Evolutionary conservation across 1,139 yeast genomes (phyloP).

Genomic region (Lodderomyces beijingensis): DNA sequence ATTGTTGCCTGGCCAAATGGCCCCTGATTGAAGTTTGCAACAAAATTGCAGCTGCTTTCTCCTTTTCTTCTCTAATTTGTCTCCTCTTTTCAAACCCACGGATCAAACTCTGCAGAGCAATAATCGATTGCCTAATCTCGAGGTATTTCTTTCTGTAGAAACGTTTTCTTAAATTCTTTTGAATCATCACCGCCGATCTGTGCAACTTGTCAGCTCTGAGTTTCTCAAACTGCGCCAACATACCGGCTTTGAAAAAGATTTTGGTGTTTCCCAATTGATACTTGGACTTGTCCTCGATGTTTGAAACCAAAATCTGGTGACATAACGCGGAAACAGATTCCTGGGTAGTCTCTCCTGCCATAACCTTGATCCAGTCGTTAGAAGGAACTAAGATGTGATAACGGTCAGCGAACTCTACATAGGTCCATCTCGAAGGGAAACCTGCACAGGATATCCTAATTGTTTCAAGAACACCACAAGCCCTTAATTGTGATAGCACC

Average conservation of each 20-base stretch:
- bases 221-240: constrained; percentile 88
- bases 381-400: constrained; percentile 81
- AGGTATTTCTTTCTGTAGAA: constrained; percentile 60
- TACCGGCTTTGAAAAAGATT: constrained; percentile 94
- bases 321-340: constrained; percentile 63
- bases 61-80: constrained; percentile 54
- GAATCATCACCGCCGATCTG: constrained; percentile 77
- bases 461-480: constrained; percentile 98
- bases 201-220: constrained; percentile 74
- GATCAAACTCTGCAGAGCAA: constrained; percentile 53
- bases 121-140: constrained; percentile 52
- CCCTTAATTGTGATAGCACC: constrained; percentile 93
- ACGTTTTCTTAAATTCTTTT: constrained; percentile 73
- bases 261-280: constrained; percentile 88
- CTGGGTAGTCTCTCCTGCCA: constrained; percentile 52
- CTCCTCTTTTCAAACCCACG: constrained; percentile 64
- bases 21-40: constrained; percentile 77
- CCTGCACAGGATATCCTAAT: constrained; percentile 97
- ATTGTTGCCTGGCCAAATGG: constrained; percentile 47
- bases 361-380: constrained; percentile 59
- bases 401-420: constrained; percentile 87
- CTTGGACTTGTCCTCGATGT: constrained; percentile 61
- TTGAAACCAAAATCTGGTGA: constrained; percentile 56
- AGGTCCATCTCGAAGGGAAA: constrained; percentile 95
- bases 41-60: constrained; percentile 59